A percentile compares a stretch with the other conserved stretches of the same genome.
phyloP scores from a whole-genome alignment of 2,329 filamentous ascomycete genomes.

The Clarireedia hainanense region DNA sequence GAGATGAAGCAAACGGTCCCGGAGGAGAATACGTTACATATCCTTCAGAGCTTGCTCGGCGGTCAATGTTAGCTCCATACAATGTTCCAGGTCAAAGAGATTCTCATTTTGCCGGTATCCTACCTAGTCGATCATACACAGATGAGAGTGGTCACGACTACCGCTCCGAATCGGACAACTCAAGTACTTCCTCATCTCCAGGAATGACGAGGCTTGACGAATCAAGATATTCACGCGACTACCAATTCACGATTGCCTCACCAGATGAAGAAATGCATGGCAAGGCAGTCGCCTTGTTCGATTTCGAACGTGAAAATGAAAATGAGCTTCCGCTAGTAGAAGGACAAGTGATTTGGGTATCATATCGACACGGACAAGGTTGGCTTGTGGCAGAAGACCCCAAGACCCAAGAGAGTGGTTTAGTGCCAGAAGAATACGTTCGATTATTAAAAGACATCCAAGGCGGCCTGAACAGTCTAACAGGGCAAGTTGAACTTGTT shows the following conservation, averaged over 20 bases:
- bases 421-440: slow-evolving; percentile 96
- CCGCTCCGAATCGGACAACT: slow-evolving; percentile 48
- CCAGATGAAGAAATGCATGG: slow-evolving; percentile 98
- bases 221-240: slow-evolving; percentile 80
- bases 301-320: slow-evolving; percentile 91
- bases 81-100: slow-evolving; percentile 40
- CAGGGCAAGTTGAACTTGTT: slow-evolving; percentile 45
- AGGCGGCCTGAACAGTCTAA: slow-evolving; percentile 71
- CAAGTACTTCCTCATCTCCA: slow-evolving; percentile 52
- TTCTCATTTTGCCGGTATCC: slow-evolving; percentile 45
- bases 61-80: slow-evolving; percentile 41
- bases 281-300: slow-evolving; percentile 89
- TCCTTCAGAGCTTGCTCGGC: slow-evolving; percentile 54
- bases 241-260: slow-evolving; percentile 89
- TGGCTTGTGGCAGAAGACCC: slow-evolving; percentile 97
- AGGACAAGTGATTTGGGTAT: slow-evolving; percentile 93
- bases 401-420: slow-evolving; percentile 84
- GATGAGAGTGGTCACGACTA: slow-evolving; percentile 32
- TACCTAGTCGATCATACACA: slow-evolving; percentile 31
- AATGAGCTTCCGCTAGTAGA: slow-evolving; percentile 90
- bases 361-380: slow-evolving; percentile 90
- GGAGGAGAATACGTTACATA: slow-evolving; percentile 79
- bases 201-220: slow-evolving; percentile 55
- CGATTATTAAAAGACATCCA: slow-evolving; percentile 87
- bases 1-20: slow-evolving; percentile 63